These are phyloP conservation scores for Coemansia sp. DNA, from an alignment of 192 early-diverging fungal genomes.

Conservation along the genomic window DNA sequence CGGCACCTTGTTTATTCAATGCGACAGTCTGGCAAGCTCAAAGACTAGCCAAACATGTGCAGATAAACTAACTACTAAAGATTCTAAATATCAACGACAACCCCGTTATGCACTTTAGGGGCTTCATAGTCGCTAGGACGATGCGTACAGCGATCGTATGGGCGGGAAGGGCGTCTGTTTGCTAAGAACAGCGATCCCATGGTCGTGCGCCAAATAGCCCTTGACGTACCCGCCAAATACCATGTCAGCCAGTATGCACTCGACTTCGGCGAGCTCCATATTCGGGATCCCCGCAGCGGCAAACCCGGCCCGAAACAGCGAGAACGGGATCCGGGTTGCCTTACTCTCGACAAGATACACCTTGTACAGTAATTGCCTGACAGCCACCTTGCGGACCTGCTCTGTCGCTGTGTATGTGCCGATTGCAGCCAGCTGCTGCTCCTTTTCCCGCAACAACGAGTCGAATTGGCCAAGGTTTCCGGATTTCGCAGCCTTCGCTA, in stretches of 20 bases:
- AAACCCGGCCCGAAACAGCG: conserved; percentile 65
- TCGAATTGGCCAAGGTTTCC: conserved; percentile 83
- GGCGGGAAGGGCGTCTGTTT: conserved; percentile 76
- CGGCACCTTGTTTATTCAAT: too few species aligned
- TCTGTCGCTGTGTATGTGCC: conserved; percentile 86
- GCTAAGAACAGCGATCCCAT: conserved; percentile 71
- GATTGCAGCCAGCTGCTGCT: conserved; percentile 60
- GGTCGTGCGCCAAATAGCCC: conserved; percentile 84
- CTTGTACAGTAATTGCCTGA: conserved; percentile 76
- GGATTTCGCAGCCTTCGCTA: conserved; percentile 64
- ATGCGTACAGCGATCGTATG: not conserved
- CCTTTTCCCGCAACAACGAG: conserved; percentile 54
- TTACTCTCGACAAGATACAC: conserved; percentile 62
- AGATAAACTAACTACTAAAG: too few species aligned
- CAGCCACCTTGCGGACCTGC: conserved; percentile 64
- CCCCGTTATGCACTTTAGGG: not conserved
- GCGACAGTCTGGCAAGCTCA: too few species aligned
- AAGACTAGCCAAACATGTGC: too few species aligned
- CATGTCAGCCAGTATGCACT: conserved; percentile 86
- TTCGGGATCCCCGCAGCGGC: conserved; percentile 54
- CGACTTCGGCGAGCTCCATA: conserved; percentile 69
- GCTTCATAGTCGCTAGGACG: not conserved
- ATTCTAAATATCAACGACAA: not conserved
- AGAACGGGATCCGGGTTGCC: conserved; percentile 61
- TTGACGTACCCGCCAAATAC: conserved; percentile 83